Evolutionary conservation across 768 basidiomycete species (phyloP).

Genomic region (Hericium alpestre): DNA sequence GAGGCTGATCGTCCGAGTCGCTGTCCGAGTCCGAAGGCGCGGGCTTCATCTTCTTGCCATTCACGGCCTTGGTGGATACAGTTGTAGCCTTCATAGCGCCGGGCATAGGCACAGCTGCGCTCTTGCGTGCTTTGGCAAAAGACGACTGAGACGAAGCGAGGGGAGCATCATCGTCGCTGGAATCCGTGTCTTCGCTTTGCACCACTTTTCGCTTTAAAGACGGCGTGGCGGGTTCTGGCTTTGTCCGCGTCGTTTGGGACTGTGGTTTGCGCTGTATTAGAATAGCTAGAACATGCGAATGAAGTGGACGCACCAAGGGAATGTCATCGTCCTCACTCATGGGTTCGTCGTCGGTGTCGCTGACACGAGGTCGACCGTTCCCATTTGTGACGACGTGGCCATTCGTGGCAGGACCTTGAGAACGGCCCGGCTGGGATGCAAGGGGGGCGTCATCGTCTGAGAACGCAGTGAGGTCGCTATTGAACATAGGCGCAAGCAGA

Average conservation of each 20-base stretch:
- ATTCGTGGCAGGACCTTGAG: constrained; percentile 21
- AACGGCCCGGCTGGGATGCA: constrained; percentile 25
- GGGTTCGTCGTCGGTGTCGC: constrained; percentile 28
- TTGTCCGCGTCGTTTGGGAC: constrained; percentile 48
- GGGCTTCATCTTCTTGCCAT: constrained; percentile 29
- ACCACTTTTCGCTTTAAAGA: constrained; percentile 29
- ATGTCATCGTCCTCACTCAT: constrained; percentile 67
- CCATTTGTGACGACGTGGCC: constrained; percentile 35
- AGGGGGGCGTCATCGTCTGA: constrained; percentile 47
- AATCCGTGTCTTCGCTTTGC: constrained; percentile 10
- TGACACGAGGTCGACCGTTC: constrained; percentile 28
- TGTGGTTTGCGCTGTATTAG: constrained; percentile 7
- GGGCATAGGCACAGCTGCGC: constrained; percentile 30
- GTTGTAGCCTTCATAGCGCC: constrained; percentile 32
- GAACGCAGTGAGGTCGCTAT: constrained; percentile 35
- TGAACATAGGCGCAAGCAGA: neutral
- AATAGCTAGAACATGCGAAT: too few species aligned
- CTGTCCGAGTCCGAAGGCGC: constrained; percentile 26
- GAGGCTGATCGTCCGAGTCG: constrained; percentile 32
- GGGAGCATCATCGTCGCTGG: constrained; percentile 48
- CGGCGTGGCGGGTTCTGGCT: constrained; percentile 27
- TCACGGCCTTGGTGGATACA: constrained; percentile 16
- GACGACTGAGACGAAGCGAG: constrained; percentile 69
- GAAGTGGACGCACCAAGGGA: constrained; percentile 46
- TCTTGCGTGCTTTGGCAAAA: constrained; percentile 40